Base-by-base conservation (phyloP, 371 early-diverging fungal species). In the Actinomucor elegans region DNA sequence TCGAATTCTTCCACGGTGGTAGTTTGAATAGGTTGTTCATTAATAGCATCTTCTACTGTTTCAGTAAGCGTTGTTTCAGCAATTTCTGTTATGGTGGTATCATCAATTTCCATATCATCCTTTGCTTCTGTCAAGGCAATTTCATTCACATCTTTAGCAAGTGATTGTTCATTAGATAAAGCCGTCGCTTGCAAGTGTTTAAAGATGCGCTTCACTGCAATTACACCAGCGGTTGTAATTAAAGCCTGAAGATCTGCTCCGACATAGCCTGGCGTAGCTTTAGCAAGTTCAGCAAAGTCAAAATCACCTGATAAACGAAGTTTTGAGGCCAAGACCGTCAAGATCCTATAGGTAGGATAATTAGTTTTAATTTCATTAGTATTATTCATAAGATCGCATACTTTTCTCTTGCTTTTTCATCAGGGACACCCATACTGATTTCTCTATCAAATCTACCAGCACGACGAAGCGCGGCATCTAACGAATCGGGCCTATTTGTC, bases 401-500 rank as follows among this genome's bases (percentile, higher is more conserved):
- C 90, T 92, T 94, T 68, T 87, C 84, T 52, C 99, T 82, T 4
- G 93, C 94, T 12, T 83, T 79, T 58, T 96, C 94, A 69, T 99
- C 99, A 4, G 99, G 99, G 4, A 99, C 94, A 17, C 94, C 91
- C 81, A 99, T 90, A 59, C 90, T 86, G 41, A 99, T 98, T 75
- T 99, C 99, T 32, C 98, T 69, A 67, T 99, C 99, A 70, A 99
- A 99, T 59, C 99, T 77, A 15, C 99, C 99, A 23, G 97, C 98
- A 48, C 99, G 83, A 37, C 99, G 78, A 34, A 99, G 74, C 12
- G 99, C 99, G 23, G 98, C 88, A 71, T 99, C 99, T 27, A 99
- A 71, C 12, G 96, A 85, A 73, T 99, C 99, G 0, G 99, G 98
- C 43, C 99, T 83, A 65, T 99, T 99, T 5, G 99, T 99, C 7